Evolutionary conservation across 306 rosid species (phyloP), one percentile per base, ranked within the genome.

Genomic region (Cucurbita moschata): DNA sequence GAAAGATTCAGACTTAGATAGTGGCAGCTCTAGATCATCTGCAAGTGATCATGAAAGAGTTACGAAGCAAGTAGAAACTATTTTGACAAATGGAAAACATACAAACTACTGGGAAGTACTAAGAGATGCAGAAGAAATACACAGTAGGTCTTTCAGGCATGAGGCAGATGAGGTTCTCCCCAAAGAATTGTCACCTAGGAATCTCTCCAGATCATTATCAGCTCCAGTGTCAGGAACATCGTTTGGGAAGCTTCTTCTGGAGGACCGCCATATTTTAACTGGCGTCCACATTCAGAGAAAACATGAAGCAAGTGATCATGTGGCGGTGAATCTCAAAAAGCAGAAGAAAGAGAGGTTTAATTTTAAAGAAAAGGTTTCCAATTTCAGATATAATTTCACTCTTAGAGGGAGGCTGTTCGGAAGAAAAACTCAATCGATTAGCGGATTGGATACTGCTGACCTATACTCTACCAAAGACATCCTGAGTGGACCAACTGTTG

Each of bases 221-320:
- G 97, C 99, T 40, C 99, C 99, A 30, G 97, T 95, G 61, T 79
- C 97, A 40, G 96, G 99, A 78, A 91, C 97, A 39, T 89, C 99
- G 57, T 95, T 95, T 81, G 97, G 99, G 80, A 95, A 91, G 85
- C 99, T 95, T 80, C 99, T 95, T 81, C 83, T 95, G n/a, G 97
- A 91, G 86, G 97, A 95, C 75, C 88, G 96, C 64, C 97, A 86
- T 68, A 52, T 91, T 78, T 77, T 91, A 76, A 91, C 99, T 2
- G 99, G 96, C 37, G 99, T 86, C 19, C 97, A 91, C 58, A 88
- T 95, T 77, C 87, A 81, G 78, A 86, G 97, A 82, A 95, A 89
- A 92, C 95, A 85, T 56, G 99, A 95, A 87, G 96, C 85, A 71
- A 83, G 78, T 71, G 96, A 84, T 74, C 79, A 82, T 46, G 79